Evolutionary conservation across 495 filamentous ascomycete species (phyloP), one percentile per base, ranked within the genome.

Genomic region (Neurospora tetrasperma): DNA sequence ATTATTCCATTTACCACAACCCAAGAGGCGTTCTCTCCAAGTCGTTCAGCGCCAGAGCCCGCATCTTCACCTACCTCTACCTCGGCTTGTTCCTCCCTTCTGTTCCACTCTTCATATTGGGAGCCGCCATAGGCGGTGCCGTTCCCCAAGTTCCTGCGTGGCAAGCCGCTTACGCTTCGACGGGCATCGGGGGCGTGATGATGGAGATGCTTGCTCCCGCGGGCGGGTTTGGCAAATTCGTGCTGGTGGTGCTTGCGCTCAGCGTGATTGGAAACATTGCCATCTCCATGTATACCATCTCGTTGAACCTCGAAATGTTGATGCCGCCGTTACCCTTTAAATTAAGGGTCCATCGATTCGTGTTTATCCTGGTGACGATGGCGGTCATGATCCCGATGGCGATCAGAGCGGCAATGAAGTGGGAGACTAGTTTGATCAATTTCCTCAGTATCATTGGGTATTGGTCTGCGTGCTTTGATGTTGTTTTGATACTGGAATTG

Each of bases 361-460:
- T 85, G 27, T 87, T 83, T 75, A 83, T 83, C 11, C 11, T 87
- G 20, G 79, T 81, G 12, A 83, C 85, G 3, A 83, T 82, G 35
- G 79, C 83, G 20, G 73, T 86, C 35, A 83, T 88, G 76, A 83
- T 87, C 39, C 84, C 84, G 0, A 81, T 87, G 38, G 84, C 82
- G 2, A 83, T 88, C 68, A 80, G 78, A 12, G 85, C 85, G 0
- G 84, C 86, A 0, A 81, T 80, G 44, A 74, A 79, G 20, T 88
- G 87, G 79, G 84, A 86, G 75, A 76, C 78, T 43, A 84, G 84
- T 9, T 72, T 88, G 68, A 80, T 82, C 46, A 86, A 86, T 48
- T 87, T 88, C 73, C 76, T 88, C 42, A 80, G 83, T 12, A 76
- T 87, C 12, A 87, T 87, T 70, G 85, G 85, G 3, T 88, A 87